Conservation (phyloP, 805 yeast genomes). For the Kazachstania psychrophila region DNA sequence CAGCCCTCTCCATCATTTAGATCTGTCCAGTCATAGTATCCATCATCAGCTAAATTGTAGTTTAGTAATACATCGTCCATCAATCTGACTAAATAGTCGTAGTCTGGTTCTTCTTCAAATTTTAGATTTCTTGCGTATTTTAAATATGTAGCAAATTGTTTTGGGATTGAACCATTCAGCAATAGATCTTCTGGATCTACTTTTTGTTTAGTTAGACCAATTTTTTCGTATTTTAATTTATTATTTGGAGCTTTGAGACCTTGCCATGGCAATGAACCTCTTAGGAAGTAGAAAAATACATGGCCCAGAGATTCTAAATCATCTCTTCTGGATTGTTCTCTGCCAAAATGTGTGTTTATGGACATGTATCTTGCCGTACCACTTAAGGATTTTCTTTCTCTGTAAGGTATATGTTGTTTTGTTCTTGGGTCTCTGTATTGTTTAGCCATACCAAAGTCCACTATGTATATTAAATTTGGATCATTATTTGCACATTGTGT, state of each 20-base stretch:
- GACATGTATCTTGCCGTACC: constrained; percentile 99
- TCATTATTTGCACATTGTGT: constrained; percentile 28
- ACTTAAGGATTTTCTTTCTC: constrained; percentile 90
- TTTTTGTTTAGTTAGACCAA: constrained; percentile 70
- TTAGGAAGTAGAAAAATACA: constrained; percentile 86
- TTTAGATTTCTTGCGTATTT: constrained; percentile 57
- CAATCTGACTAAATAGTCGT: constrained; percentile 52
- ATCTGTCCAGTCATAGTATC: constrained; percentile 72
- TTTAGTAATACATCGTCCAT: constrained; percentile 52
- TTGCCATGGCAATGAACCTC: constrained; percentile 98
- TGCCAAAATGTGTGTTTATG: constrained; percentile 91
- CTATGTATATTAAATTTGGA: constrained; percentile 78
- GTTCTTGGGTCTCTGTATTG: constrained; percentile 95
- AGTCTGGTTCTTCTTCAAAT: constrained; percentile 76
- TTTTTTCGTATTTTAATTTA: constrained; percentile 89
- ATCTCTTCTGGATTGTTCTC: constrained; percentile 94
- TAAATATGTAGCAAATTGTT: constrained; percentile 66
- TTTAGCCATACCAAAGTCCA: constrained; percentile 98
- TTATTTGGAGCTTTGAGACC: constrained; percentile 97
- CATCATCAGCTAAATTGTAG: constrained; percentile 53
- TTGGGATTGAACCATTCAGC: constrained; percentile 51
- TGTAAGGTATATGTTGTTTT: constrained; percentile 89
- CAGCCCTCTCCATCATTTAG: constrained; percentile 74
- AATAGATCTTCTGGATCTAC: constrained; percentile 52
- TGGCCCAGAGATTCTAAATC: constrained; percentile 95